Evolutionary conservation across 768 basidiomycete genomes (phyloP).

Genomic region (Amyloporia xantha): DNA sequence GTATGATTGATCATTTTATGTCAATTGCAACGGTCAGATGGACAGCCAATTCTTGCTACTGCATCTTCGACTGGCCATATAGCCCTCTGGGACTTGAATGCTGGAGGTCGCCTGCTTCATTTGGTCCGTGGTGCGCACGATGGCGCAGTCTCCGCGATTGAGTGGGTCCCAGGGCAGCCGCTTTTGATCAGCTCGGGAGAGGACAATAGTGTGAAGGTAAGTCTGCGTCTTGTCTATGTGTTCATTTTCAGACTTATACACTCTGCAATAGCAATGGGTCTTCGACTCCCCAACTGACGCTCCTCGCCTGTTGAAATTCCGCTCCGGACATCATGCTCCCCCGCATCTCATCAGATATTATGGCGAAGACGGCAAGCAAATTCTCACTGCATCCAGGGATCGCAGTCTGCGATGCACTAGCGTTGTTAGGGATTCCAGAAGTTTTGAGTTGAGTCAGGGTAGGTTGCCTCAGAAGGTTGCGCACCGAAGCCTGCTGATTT

Average conservation of each 20-base stretch:
- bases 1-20: not conserved
- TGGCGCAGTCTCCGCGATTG: slow-evolving; percentile 68
- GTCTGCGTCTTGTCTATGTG: slow-evolving; percentile 5
- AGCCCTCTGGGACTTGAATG: slow-evolving; percentile 88
- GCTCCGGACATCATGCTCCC: slow-evolving; percentile 88
- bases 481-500: too few relatives aligned
- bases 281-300: slow-evolving; percentile 87
- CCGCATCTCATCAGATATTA: slow-evolving; percentile 92
- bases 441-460: slow-evolving; percentile 94
- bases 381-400: slow-evolving; percentile 85
- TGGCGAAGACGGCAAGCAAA: slow-evolving; percentile 93
- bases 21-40: slow-evolving; percentile 44
- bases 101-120: slow-evolving; percentile 76
- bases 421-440: slow-evolving; percentile 91
- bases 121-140: slow-evolving; percentile 88
- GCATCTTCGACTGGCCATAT: slow-evolving; percentile 84
- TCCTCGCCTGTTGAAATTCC: slow-evolving; percentile 84
- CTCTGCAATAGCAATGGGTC: slow-evolving; percentile 79
- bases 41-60: slow-evolving; percentile 82
- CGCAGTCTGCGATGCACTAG: slow-evolving; percentile 85
- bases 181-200: slow-evolving; percentile 84
- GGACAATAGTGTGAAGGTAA: slow-evolving; percentile 93
- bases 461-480: too few relatives aligned
- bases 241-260: not conserved
- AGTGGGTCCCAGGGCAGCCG: slow-evolving; percentile 94